A percentile compares a stretch with the other conserved stretches of the same genome.
Evolutionary conservation across 164 flowering plant species (phyloP).

Genomic region (Buxus sempervirens): DNA sequence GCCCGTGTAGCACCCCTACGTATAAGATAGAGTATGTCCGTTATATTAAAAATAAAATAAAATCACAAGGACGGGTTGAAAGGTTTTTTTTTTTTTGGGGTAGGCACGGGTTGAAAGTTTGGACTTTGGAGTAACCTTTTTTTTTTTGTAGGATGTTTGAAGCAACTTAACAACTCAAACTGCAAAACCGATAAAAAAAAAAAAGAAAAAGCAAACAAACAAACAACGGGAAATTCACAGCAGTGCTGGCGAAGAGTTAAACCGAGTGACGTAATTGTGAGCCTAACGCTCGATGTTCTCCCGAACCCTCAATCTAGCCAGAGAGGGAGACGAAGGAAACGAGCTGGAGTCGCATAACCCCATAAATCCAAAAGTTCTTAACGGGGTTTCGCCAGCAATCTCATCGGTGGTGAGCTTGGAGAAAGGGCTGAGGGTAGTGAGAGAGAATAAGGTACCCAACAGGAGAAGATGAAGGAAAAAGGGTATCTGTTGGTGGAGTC

Average conservation of each 20-base stretch:
- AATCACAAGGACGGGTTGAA: too few species aligned
- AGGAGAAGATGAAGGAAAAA: constrained; percentile 28
- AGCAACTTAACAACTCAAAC: too few species aligned
- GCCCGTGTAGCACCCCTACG: too few species aligned
- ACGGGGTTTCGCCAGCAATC: constrained; percentile 49
- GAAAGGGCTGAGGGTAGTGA: constrained; percentile 74
- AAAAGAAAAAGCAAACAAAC: too few species aligned
- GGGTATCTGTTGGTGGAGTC: not conserved
- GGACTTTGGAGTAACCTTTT: too few species aligned
- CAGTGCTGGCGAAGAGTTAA: constrained; percentile 62
- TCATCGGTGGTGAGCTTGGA: constrained; percentile 75
- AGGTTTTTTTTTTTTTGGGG: too few species aligned
- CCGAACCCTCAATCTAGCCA: constrained; percentile 64
- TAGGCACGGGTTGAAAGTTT: too few species aligned
- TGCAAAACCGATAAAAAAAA: too few species aligned
- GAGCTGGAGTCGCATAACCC: constrained; percentile 58
- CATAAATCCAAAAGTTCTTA: constrained; percentile 70
- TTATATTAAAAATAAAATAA: too few species aligned
- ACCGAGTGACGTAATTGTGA: constrained; percentile 57
- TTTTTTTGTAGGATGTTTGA: too few species aligned
- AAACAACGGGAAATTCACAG: too few species aligned
- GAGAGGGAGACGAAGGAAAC: constrained; percentile 60
- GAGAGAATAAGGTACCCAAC: constrained; percentile 46
- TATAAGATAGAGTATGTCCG: too few species aligned
- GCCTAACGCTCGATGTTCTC: constrained; percentile 91